Evolutionary conservation across 2,329 filamentous ascomycete species (phyloP).

Genomic region (Penicillium sp.): DNA sequence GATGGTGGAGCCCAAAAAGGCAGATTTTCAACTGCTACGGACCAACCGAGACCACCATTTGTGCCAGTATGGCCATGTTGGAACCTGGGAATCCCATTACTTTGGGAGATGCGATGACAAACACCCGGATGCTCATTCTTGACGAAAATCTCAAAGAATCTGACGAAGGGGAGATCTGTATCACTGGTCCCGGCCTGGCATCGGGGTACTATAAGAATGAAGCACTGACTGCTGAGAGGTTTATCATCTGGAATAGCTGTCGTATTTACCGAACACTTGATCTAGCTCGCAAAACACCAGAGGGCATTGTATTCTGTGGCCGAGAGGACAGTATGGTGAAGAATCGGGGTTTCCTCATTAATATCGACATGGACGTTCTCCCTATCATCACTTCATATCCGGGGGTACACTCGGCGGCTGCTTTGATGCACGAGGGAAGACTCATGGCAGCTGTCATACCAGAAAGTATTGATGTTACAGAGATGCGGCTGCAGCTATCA

Average conservation of each 20-base stretch:
- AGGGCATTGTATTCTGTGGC: not conserved
- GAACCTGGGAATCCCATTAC: not conserved
- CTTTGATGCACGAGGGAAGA: not conserved
- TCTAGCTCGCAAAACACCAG: not conserved
- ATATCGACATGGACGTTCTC: not conserved
- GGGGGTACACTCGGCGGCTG: not conserved
- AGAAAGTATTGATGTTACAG: not conserved
- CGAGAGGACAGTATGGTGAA: not conserved
- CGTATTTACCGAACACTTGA: not conserved
- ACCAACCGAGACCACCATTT: not conserved
- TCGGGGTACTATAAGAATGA: not conserved
- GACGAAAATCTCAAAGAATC: not conserved
- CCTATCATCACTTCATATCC: not conserved
- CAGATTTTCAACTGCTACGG: not conserved
- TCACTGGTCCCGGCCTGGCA: not conserved
- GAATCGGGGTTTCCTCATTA: not conserved
- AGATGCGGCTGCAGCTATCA: not conserved
- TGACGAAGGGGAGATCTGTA: not conserved
- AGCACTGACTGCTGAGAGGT: not conserved
- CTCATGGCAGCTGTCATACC: not conserved
- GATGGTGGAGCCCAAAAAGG: not conserved
- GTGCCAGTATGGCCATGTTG: not conserved
- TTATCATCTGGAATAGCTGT: not conserved
- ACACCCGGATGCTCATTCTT: not conserved
- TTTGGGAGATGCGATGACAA: not conserved